phyloP scores from a whole-genome alignment of 2,329 filamentous ascomycete genomes.

The Trichoderma koningii region DNA sequence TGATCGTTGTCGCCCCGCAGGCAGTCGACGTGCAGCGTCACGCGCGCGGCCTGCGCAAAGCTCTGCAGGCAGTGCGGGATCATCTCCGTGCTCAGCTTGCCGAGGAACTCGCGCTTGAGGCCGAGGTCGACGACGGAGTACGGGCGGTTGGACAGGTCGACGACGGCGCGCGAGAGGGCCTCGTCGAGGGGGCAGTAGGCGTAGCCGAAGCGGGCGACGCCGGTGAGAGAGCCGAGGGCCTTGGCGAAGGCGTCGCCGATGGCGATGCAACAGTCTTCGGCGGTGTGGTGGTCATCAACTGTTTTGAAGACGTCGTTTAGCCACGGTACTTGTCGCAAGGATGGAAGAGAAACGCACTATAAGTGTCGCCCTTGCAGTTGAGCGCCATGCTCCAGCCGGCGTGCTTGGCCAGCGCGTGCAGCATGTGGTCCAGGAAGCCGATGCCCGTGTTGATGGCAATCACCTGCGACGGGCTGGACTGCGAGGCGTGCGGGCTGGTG shows the following conservation, averaged over 20 bases:
- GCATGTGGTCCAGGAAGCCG: constrained; percentile 98
- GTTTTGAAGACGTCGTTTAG: fast-evolving
- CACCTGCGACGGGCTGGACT: constrained; percentile 79
- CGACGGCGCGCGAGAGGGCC: constrained; percentile 87
- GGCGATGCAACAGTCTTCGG: constrained; percentile 92
- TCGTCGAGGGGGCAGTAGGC: constrained; percentile 95
- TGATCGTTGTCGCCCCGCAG: constrained; percentile 91
- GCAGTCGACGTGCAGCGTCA: constrained; percentile 96
- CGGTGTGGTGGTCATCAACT: constrained; percentile 99
- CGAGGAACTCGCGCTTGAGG: constrained; percentile 87
- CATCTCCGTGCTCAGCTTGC: constrained; percentile 94
- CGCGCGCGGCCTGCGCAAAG: constrained; percentile 85
- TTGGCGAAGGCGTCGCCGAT: constrained; percentile 82
- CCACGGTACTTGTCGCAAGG: too few species aligned
- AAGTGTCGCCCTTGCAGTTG: constrained; percentile 79
- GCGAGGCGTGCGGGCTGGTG: constrained; percentile 72
- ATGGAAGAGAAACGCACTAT: constrained; percentile 64
- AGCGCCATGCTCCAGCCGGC: constrained; percentile 88
- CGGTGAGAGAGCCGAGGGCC: constrained; percentile 75
- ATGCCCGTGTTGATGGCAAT: constrained; percentile 92
- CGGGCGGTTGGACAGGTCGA: constrained; percentile 92
- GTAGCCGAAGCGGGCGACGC: constrained; percentile 85
- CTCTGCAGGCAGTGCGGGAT: constrained; percentile 92
- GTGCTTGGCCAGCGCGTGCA: constrained; percentile 95
- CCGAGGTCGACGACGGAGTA: constrained; percentile 82